Percentiles rank a stretch among this genome's conserved stretches.
Evolutionary conservation across 345 rosid species (phyloP).

Genomic region (Isatis tinctoria): DNA sequence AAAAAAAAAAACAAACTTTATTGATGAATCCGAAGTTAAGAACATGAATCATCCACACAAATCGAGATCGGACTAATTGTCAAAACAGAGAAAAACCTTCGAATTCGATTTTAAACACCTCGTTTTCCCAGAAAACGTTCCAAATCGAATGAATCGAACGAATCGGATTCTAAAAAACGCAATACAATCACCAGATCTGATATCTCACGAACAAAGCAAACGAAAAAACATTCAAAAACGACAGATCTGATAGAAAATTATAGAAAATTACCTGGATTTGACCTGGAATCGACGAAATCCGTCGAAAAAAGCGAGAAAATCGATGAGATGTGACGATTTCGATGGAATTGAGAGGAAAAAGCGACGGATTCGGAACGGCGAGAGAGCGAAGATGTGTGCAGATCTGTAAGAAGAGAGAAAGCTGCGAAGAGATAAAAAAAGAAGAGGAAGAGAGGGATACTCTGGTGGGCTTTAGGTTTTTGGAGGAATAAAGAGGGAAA

Average conservation of each 20-base stretch:
- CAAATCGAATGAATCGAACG: not conserved
- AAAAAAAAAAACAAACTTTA: not conserved
- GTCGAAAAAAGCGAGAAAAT: slow-evolving; percentile 1
- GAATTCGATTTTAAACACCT: not conserved
- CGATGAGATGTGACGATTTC: slow-evolving; percentile 1
- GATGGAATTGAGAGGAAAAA: not conserved
- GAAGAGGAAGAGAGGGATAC: not conserved
- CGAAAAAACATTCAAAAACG: not conserved
- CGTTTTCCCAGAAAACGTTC: not conserved
- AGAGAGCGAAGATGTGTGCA: not conserved
- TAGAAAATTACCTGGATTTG: too few species aligned
- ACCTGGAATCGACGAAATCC: slow-evolving; percentile 16
- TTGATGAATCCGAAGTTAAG: not conserved
- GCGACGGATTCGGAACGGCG: not conserved
- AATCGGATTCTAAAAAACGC: not conserved
- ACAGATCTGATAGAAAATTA: not conserved
- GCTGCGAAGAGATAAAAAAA: slow-evolving; percentile 9
- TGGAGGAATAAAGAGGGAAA: slow-evolving; percentile 24
- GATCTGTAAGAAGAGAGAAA: slow-evolving; percentile 14
- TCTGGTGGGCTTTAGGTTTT: slow-evolving; percentile 14
- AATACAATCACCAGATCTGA: slow-evolving; percentile 8
- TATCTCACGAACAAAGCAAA: not conserved
- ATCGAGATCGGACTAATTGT: not conserved
- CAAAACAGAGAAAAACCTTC: not conserved
- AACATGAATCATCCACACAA: not conserved